Conservation (phyloP, 129 eudicot genomes). For the Pseudognaphalium luteoalbum region DNA sequence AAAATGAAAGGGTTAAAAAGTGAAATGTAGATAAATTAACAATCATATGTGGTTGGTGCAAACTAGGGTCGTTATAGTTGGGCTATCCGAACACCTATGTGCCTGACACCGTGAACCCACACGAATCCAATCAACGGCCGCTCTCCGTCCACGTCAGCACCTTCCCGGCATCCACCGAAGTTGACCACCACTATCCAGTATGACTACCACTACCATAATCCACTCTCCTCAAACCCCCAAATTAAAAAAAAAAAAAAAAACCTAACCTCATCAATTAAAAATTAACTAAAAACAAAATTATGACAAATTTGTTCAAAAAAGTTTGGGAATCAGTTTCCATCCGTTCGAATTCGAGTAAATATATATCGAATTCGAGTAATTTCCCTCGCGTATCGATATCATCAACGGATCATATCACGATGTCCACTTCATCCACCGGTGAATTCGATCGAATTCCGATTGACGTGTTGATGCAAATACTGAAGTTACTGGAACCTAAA, state of each 20-base stretch:
- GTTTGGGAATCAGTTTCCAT: slow-evolving; percentile 57
- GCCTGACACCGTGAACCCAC: slow-evolving; percentile 4
- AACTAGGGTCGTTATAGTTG: neutral
- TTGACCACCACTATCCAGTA: neutral
- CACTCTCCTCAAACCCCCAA: neutral
- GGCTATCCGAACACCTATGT: neutral
- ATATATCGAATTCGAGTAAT: slow-evolving; percentile 8
- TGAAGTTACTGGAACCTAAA: slow-evolving; percentile 66
- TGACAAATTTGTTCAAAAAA: slow-evolving; percentile 45
- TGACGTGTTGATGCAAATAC: slow-evolving; percentile 63
- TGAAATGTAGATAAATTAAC: too few species aligned
- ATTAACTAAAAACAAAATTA: neutral
- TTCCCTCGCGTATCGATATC: slow-evolving; percentile 27
- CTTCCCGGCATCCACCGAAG: neutral
- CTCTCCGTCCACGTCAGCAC: slow-evolving; percentile 13
- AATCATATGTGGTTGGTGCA: neutral
- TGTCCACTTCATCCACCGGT: slow-evolving; percentile 53
- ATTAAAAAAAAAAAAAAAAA: too few species aligned
- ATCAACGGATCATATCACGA: slow-evolving; percentile 12
- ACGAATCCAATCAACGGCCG: slow-evolving; percentile 8
- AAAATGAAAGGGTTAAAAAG: neutral
- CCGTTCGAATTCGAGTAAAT: slow-evolving; percentile 34
- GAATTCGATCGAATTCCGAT: slow-evolving; percentile 72
- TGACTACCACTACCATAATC: neutral
- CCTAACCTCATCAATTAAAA: neutral